Percentiles rank a stretch among this genome's conserved stretches.
phyloP scores from a whole-genome alignment of 768 basidiomycete genomes.

The Xerocomus spinulosus region DNA sequence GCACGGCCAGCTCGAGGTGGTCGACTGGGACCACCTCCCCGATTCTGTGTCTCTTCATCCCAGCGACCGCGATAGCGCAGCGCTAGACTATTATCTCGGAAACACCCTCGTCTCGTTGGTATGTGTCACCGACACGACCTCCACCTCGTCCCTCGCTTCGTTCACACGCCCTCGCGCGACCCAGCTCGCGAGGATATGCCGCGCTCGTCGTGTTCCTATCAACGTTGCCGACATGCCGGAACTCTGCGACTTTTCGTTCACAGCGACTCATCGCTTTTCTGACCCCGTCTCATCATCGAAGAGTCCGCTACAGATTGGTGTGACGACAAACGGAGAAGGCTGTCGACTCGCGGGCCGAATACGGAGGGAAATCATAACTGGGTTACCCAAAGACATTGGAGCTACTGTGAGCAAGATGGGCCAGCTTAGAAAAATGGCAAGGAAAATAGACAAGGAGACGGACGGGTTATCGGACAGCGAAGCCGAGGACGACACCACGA shows the following conservation, averaged over 20 bases:
- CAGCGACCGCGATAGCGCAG: constrained; percentile 36
- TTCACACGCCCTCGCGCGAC: constrained; percentile 45
- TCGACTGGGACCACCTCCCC: constrained; percentile 51
- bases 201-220: constrained; percentile 58
- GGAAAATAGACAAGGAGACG: constrained; percentile 22
- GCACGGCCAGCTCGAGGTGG: constrained; percentile 50
- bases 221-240: constrained; percentile 86
- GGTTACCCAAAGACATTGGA: constrained; percentile 69
- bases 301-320: constrained; percentile 65
- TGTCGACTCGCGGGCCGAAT: constrained; percentile 80
- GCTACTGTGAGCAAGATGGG: constrained; percentile 73
- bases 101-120: constrained; percentile 45
- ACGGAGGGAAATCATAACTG: constrained; percentile 74
- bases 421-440: constrained; percentile 53
- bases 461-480: constrained; percentile 34
- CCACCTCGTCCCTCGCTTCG: constrained; percentile 35
- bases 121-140: constrained; percentile 79
- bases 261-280: constrained; percentile 77
- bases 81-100: constrained; percentile 47
- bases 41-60: constrained; percentile 12
- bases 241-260: constrained; percentile 87
- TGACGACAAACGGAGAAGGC: constrained; percentile 90
- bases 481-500: constrained; percentile 48
- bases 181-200: constrained; percentile 53
- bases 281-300: constrained; percentile 42